Evolutionary conservation across 768 basidiomycete genomes (phyloP).

Genomic region (Mycena indigotica): DNA sequence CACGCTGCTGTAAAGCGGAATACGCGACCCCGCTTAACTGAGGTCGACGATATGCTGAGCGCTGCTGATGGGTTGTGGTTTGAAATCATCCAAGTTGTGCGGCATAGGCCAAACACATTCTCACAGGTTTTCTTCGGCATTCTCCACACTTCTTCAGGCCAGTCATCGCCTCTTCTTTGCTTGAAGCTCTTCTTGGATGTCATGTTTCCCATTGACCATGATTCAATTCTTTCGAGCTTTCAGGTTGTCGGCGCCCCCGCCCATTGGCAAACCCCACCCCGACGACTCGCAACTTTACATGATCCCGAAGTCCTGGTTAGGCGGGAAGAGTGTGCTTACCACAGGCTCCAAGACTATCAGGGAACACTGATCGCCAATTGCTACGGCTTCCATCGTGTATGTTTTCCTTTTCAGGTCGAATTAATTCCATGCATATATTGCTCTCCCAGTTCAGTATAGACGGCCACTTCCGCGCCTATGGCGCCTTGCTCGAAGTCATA

Average conservation of each 20-base stretch:
- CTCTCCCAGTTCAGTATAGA: not conserved
- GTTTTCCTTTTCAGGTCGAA: not conserved
- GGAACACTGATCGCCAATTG: not conserved
- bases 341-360: not conserved
- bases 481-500: not conserved
- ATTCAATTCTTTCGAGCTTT: not conserved
- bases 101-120: not conserved
- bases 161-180: not conserved
- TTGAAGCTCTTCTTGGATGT: not conserved
- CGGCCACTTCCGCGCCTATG: not conserved
- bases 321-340: not conserved
- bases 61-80: not conserved
- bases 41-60: not conserved
- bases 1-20: not conserved
- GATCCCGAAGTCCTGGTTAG: not conserved
- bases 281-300: not conserved
- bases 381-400: not conserved
- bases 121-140: slow-evolving; percentile 8
- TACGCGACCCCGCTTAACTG: not conserved
- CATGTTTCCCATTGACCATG: not conserved
- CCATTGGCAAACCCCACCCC: no score
- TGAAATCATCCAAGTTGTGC: not conserved
- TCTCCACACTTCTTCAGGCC: not conserved
- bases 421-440: not conserved
- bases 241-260: not conserved